Conservation (phyloP, 345 rosid species). For the Nasturtium officinale region DNA sequence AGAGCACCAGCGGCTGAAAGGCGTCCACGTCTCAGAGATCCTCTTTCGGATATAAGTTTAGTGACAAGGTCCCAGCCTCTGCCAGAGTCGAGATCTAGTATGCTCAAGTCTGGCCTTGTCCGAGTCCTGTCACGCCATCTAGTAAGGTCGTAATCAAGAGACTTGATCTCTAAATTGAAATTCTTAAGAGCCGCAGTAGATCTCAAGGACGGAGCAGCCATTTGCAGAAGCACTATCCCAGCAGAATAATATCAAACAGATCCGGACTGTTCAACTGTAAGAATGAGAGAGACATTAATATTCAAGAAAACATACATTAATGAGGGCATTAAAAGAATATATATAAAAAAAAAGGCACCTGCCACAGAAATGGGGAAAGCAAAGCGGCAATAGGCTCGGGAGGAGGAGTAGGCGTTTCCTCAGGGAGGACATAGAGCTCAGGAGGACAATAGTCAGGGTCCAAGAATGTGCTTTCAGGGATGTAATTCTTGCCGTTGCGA, state of each 20-base stretch:
- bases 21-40: slow-evolving; percentile 76
- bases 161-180: slow-evolving; percentile 72
- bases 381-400: slow-evolving; percentile 93
- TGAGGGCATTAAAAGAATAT: neutral
- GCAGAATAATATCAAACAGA: slow-evolving; percentile 87
- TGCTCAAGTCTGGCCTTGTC: slow-evolving; percentile 70
- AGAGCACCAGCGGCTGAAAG: slow-evolving; percentile 90
- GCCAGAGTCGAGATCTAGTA: slow-evolving; percentile 87
- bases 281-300: slow-evolving; percentile 15
- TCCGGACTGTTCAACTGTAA: slow-evolving; percentile 93
- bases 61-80: slow-evolving; percentile 98
- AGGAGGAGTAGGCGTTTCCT: slow-evolving; percentile 92
- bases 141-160: slow-evolving; percentile 62
- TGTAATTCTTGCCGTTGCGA: slow-evolving; percentile 92
- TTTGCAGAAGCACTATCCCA: slow-evolving; percentile 89
- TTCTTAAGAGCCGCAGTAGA: slow-evolving; percentile 73
- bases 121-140: slow-evolving; percentile 72
- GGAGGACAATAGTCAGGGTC: slow-evolving; percentile 97
- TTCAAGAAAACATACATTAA: neutral
- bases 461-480: slow-evolving; percentile 65
- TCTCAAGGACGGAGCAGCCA: slow-evolving; percentile 84
- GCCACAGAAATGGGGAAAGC: slow-evolving; percentile 90
- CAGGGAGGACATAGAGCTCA: slow-evolving; percentile 90
- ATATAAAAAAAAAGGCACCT: slow-evolving; percentile 44
- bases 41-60: slow-evolving; percentile 80